Base-by-base conservation (phyloP, 2,329 filamentous ascomycete genomes). In the Meredithiella fracta region DNA sequence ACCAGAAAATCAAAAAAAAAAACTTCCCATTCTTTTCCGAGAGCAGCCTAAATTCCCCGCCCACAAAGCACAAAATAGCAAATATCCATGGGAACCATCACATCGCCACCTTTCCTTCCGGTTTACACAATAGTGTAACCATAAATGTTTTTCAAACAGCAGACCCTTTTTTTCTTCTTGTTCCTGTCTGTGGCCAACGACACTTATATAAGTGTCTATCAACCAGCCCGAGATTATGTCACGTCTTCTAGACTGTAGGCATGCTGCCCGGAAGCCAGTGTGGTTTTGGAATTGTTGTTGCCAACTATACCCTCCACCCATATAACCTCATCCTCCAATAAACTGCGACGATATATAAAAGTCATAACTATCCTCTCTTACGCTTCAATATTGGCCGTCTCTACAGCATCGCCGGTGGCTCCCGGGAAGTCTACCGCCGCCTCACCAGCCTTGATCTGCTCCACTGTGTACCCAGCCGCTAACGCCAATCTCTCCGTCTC, bases 401-500 rank as follows among this genome's bases (percentile, higher is more conserved):
- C 50, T 15, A 17, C 34, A 9, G 22, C 17, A 29, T 59, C 55
- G 31, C 54, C 58, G 2, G 58, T 57, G 17, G 58, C 55, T 22
- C 55, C 58, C 1, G 57, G 57, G 57, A 59, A 59, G 11, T 49
- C 57, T 7, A 52, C 47, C 25, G 42, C 49, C 23, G 57, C 57
- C 47, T 59, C 57, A 42, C 57, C 57, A 7, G 40, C 51, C 54
- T 53, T 40, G 51, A 59, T 59, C 42, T 59, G 57, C 44, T 59
- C 57, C 11, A 56, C 5, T 1, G 57, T 59, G 44, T 51, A 59
- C 29, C 57, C 50, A 34, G 59, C 59, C 42, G 59, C 59, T 37
- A 59, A 38, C 23, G 55, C 54, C 58, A 61, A 17, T 15, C 60
- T 55, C 66, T 94, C 87, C 62, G 88, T 83, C 68, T 96, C 91